These are phyloP conservation scores for Ganoderma sinense DNA, from an alignment of 1,284 basidiomycete species.

Conservation along the genomic window DNA sequence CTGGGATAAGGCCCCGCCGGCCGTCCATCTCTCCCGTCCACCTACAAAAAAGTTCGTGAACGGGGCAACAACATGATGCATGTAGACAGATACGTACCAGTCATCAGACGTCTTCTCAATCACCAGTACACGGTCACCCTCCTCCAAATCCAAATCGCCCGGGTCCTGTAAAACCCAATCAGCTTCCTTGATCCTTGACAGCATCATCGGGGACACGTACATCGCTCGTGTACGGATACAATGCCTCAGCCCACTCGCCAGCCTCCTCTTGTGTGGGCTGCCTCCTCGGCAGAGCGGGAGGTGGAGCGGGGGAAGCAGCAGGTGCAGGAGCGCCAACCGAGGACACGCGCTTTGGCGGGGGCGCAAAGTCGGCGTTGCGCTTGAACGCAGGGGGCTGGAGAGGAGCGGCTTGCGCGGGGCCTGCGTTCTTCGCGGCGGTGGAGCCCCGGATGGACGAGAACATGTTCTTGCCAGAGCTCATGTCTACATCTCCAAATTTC, in stretches of 20 bases:
- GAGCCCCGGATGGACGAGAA: slow-evolving; percentile 54
- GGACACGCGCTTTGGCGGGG: slow-evolving; percentile 59
- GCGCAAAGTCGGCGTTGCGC: slow-evolving; percentile 52
- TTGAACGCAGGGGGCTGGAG: slow-evolving; percentile 57
- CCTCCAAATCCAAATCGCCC: slow-evolving; percentile 66
- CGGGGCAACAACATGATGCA: not conserved
- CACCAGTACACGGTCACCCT: slow-evolving; percentile 62
- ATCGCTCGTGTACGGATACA: slow-evolving; percentile 77
- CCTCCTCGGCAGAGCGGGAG: slow-evolving; percentile 35
- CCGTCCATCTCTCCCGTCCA: slow-evolving; percentile 78
- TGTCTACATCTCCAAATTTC: slow-evolving; percentile 69
- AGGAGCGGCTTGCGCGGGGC: slow-evolving; percentile 45
- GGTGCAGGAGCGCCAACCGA: slow-evolving; percentile 32
- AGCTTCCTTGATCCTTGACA: not conserved
- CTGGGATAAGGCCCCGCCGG: slow-evolving; percentile 72
- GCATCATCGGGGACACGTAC: slow-evolving; percentile 46
- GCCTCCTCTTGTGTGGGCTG: slow-evolving; percentile 46
- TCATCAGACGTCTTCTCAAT: slow-evolving; percentile 74
- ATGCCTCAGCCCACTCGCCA: slow-evolving; percentile 79
- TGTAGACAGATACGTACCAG: slow-evolving; percentile 56
- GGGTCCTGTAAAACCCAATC: slow-evolving; percentile 55
- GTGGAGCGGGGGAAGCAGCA: slow-evolving; percentile 33
- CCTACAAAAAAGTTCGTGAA: slow-evolving; percentile 48
- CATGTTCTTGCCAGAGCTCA: slow-evolving; percentile 58
- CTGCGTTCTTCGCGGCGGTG: slow-evolving; percentile 49